Evolutionary conservation across 192 early-diverging fungal species (phyloP), one percentile per base, ranked within the genome.

Genomic region (Mortierella claussenii): DNA sequence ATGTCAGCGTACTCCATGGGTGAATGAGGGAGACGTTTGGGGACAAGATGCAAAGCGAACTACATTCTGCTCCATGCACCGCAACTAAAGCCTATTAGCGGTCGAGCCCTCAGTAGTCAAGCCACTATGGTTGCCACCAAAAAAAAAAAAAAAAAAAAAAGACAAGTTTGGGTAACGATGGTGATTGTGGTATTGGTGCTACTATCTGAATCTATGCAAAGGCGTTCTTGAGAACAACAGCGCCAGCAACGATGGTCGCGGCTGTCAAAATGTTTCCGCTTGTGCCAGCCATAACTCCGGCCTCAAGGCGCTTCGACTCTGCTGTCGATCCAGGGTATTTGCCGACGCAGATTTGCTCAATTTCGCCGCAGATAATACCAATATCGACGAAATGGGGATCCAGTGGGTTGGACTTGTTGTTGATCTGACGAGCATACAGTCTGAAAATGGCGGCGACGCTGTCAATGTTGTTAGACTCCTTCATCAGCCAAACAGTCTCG

Each of bases 401-500:
- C 26, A 64, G 55, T 8, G 89, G 81, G 50, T 81, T 79, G 49
- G 89, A 90, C 78, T 89, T 91, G 58, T 51, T 56, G 60, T 87
- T 87, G 55, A 93, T 81, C 50, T 79, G 65, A n/a, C 83, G 82
- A 21, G 89, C 53, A 65, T 91, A 93, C 34, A 83, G 27, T 68
- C 89, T 82, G 68, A 93, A 92, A 46, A 90, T 86, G 23, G 80
- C 76, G 53, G 88, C 84, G 3, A 91, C 89, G 32, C 69, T 81
- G 42, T 88, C 83, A 40, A 90, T 79, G 36, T 69, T 80, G 28
- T 71, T 83, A 18, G 84, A 80, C 49, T 82, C 75, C 52, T 87
- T 76, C 55, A 93, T 93, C 46, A 94, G 66, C 74, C 87, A 86
- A 26, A 93, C 82, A 27, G 93, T 86, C 79, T 92, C 89, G 36